Percentiles rank a stretch among this genome's conserved stretches.
Conservation (phyloP, 2,329 filamentous ascomycete genomes). For the Tolypocladium guangdongense region DNA sequence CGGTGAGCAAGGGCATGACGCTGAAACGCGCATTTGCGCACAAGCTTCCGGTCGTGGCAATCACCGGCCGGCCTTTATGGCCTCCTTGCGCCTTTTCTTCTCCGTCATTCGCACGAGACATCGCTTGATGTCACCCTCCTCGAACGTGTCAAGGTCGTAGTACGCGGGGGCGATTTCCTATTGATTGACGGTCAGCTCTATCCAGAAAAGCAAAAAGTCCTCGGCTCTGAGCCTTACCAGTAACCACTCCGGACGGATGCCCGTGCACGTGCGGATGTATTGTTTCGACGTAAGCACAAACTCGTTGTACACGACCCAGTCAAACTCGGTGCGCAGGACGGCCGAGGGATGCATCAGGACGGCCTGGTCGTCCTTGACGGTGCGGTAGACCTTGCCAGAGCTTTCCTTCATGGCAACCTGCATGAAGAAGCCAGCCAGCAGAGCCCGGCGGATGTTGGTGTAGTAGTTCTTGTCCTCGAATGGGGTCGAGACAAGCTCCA, state of each 20-base stretch:
- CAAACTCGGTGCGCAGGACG: conserved; percentile 75
- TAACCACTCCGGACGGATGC: conserved; percentile 88
- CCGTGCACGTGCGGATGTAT: conserved; percentile 89
- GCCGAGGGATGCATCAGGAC: conserved; percentile 92
- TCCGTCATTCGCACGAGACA: conserved; percentile 47
- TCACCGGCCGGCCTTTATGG: conserved; percentile 39
- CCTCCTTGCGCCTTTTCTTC: conserved; percentile 49
- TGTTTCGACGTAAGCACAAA: conserved; percentile 98
- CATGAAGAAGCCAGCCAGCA: conserved; percentile 98
- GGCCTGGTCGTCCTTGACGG: conserved; percentile 91
- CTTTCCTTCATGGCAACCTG: conserved; percentile 92
- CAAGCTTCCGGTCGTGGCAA: neutral
- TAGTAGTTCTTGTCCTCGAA: conserved; percentile 98
- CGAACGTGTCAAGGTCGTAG: conserved; percentile 76
- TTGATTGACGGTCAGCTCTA: neutral
- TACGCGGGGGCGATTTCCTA: conserved; percentile 90
- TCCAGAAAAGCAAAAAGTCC: neutral
- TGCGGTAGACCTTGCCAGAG: conserved; percentile 82
- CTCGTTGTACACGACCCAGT: conserved; percentile 98
- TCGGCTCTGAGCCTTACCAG: conserved; percentile 46
- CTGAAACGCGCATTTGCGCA: neutral
- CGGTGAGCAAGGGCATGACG: neutral
- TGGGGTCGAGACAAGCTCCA: conserved; percentile 78
- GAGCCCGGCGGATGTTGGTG: conserved; percentile 85
- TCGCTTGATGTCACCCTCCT: conserved; percentile 75